phyloP scores from a whole-genome alignment of 305 asterid genomes.

The Plantago coronopus region DNA sequence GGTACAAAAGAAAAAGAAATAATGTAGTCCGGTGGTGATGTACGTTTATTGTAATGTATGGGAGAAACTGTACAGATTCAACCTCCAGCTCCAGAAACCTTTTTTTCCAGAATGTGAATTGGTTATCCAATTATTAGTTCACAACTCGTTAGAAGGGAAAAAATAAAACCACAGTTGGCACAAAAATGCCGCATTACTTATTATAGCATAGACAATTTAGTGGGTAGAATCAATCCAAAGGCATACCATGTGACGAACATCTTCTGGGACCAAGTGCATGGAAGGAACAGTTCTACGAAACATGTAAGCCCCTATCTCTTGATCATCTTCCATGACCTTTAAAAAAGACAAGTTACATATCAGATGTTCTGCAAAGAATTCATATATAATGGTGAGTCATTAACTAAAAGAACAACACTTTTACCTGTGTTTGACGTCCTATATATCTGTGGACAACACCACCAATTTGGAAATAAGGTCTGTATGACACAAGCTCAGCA shows the following conservation, averaged over 20 bases:
- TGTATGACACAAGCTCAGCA: conserved; percentile 75
- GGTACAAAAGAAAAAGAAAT: background rate
- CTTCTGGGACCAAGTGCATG: conserved; percentile 77
- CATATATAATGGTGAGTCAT: conserved; percentile 20
- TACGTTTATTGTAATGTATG: too few relatives aligned
- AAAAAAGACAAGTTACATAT: conserved; percentile 25
- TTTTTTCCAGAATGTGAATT: background rate
- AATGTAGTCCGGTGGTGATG: too few relatives aligned
- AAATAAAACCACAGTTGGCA: background rate
- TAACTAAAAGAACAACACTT: conserved; percentile 5
- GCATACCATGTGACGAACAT: conserved; percentile 92
- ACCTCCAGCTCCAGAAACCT: background rate
- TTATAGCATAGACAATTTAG: conserved; percentile 1
- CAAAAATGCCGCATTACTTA: background rate
- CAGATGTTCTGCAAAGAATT: conserved; percentile 17
- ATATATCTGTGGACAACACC: conserved; percentile 98
- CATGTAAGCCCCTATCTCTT: conserved; percentile 96
- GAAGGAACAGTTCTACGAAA: conserved; percentile 99
- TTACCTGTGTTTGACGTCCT: conserved; percentile 97
- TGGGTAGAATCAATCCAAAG: conserved; percentile 15
- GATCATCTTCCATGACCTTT: conserved; percentile 99
- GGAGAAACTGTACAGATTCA: background rate
- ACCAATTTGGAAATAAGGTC: conserved; percentile 94
- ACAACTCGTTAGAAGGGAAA: background rate
- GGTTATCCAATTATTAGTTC: background rate